Evolutionary conservation across 768 basidiomycete species (phyloP), one percentile per base, ranked within the genome.

Genomic region (Leucocoprinus leucothites): DNA sequence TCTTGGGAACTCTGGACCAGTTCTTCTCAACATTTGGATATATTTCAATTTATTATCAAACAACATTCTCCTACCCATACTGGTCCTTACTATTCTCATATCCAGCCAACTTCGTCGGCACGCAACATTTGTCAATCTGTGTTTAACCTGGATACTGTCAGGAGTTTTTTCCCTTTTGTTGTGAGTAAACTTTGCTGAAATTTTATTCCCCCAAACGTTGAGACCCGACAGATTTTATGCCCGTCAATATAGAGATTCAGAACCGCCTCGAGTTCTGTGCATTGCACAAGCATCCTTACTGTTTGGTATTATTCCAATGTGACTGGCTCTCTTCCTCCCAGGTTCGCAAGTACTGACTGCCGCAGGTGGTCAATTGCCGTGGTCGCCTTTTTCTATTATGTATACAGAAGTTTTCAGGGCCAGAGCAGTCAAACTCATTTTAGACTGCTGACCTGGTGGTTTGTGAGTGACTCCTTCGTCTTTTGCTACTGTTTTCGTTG

Each of bases 61-160:
- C 64, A 75, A 74, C 51, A 64, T 79, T 48, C 61, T 77, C 11
- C 67, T 79, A 8, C 74, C 74, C 4, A 56, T 79, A 43, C 72
- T 82, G 43, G 68, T 78, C 35, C 59, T 64, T 18, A 80, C 77
- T 1, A 75, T 80, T 61, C 52, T 80, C 5, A 60, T 77, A 35
- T 71, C 74, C 7, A 71, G 64, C 50, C 62, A 65, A 3, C 70
- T 60, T 2, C 66, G 64, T 31, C 70, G 76, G 40, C 77, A 77
- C 57, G 71, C 74, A 2, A 71, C 73, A 1, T 64, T 80, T 28
- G 65, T 80, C 41, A 79, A 78, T 47, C 63, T 79, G 3, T 78
- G 74, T 58, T 66, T 76, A 28, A 75, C 74, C 16, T 79, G 76
- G 76, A 76, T 79, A 13, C 58, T 80, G 16, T 73, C 75, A 1